These are phyloP conservation scores for Fagus crenata DNA, from an alignment of 306 rosid genomes.

Conservation along the genomic window DNA sequence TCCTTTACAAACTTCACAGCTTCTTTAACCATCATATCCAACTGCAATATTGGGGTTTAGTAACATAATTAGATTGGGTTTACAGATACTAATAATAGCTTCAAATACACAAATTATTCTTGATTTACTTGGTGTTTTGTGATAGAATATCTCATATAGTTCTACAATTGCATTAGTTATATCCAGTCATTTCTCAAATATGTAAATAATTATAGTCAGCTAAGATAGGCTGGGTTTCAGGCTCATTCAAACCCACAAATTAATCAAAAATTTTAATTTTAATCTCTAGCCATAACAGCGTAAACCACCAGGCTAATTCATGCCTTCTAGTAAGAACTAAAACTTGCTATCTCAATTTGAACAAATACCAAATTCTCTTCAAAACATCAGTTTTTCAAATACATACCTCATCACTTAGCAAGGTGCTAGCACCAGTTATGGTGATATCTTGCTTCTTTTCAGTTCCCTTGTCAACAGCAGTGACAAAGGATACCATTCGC, in stretches of 20 bases:
- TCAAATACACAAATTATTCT: neutral
- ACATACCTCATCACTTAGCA: constrained; percentile 82
- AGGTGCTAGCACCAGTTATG: constrained; percentile 92
- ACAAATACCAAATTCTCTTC: neutral
- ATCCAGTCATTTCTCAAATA: no score
- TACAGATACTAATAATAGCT: neutral
- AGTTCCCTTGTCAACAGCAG: constrained; percentile 67
- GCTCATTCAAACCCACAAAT: neutral
- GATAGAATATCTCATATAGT: no score
- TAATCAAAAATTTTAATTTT: neutral
- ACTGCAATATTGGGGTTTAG: constrained; percentile 42
- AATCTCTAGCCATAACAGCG: neutral
- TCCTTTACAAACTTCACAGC: constrained; percentile 73
- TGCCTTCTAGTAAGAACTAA: constrained; percentile 35
- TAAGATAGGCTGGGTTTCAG: no score
- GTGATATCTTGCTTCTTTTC: constrained; percentile 94
- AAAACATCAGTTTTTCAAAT: neutral
- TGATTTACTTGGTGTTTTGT: no score
- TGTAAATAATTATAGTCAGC: no score
- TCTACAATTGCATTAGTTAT: no score
- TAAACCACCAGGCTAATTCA: constrained; percentile 6
- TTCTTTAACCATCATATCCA: constrained; percentile 73
- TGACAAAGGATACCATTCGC: no score
- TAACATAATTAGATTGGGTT: neutral
- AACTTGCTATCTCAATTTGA: neutral